phyloP scores from a whole-genome alignment of 2,329 filamentous ascomycete species.

The Aspergillus neotritici region DNA sequence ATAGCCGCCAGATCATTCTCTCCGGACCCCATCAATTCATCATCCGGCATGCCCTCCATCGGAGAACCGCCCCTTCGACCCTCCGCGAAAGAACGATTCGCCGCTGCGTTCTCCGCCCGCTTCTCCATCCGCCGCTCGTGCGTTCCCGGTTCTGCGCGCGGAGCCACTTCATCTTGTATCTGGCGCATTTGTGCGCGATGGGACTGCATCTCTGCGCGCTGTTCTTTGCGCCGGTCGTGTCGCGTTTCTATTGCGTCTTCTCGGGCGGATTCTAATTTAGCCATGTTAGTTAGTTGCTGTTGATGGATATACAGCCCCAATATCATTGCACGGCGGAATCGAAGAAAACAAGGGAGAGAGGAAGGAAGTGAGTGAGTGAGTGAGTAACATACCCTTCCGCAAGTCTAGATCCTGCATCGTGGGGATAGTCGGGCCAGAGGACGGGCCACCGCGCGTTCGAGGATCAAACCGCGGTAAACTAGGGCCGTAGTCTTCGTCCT shows the following conservation, averaged over 20 bases:
- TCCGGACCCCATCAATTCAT: conserved; percentile 66
- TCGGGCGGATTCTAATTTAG: conserved; percentile 22
- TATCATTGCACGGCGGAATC: no score
- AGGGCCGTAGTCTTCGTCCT: conserved; percentile 60
- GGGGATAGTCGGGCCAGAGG: conserved; percentile 59
- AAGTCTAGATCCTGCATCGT: conserved; percentile 67
- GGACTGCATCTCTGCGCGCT: conserved; percentile 49
- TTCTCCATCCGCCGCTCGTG: conserved; percentile 84
- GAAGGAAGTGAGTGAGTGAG: background rate
- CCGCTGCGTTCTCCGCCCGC: conserved; percentile 64
- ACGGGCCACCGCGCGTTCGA: conserved; percentile 5
- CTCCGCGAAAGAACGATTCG: conserved; percentile 64
- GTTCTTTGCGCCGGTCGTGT: conserved; percentile 27
- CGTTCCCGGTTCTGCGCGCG: conserved; percentile 75
- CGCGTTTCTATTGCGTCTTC: conserved; percentile 27
- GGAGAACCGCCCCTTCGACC: conserved; percentile 57
- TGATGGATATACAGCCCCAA: no score
- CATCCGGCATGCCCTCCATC: conserved; percentile 61
- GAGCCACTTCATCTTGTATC: conserved; percentile 65
- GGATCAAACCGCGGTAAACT: conserved; percentile 35
- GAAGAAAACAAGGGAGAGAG: no score
- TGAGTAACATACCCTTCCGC: conserved; percentile 32
- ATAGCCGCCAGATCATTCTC: conserved; percentile 56
- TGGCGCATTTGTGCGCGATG: conserved; percentile 31
- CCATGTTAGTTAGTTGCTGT: no score